These are phyloP conservation scores for Chloromonas sp. DNA, from an alignment of 163 green algal species.

Conservation along the genomic window DNA sequence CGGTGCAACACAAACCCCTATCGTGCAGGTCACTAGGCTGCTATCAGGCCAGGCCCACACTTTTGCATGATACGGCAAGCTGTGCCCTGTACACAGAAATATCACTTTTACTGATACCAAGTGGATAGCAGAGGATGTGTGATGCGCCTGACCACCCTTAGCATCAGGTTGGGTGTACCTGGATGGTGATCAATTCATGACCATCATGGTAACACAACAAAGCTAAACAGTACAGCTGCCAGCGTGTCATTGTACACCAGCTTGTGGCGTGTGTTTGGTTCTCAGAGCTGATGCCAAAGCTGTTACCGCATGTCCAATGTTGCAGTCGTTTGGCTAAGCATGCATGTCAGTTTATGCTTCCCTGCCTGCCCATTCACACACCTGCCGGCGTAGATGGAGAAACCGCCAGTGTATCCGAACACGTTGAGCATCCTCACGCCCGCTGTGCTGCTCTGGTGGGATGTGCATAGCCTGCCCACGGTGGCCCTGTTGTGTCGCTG, in stretches of 20 bases:
- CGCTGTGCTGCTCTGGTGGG: background rate
- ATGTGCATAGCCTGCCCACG: constrained; percentile 14
- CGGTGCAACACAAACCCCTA: background rate
- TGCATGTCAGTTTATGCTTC: background rate
- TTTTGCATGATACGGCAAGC: background rate
- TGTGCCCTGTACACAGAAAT: background rate
- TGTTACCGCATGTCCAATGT: background rate
- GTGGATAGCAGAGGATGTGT: too few relatives aligned
- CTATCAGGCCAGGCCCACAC: background rate
- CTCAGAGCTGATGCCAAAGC: background rate
- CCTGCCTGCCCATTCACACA: constrained; percentile 4
- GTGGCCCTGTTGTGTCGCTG: constrained; percentile 35
- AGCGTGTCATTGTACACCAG: background rate
- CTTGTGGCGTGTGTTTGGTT: background rate
- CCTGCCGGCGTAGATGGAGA: constrained; percentile 45
- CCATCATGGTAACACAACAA: background rate
- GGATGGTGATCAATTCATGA: background rate
- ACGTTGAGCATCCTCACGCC: constrained; percentile 38
- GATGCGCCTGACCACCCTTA: too few relatives aligned
- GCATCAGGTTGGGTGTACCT: too few relatives aligned
- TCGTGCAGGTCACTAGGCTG: background rate
- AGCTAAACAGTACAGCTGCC: background rate
- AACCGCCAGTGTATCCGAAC: constrained; percentile 54
- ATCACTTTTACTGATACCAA: too few relatives aligned
- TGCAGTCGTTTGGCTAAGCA: background rate